Evolutionary conservation across 495 filamentous ascomycete species (phyloP), one percentile per base, ranked within the genome.

Genomic region (Penicillium diatomitis): DNA sequence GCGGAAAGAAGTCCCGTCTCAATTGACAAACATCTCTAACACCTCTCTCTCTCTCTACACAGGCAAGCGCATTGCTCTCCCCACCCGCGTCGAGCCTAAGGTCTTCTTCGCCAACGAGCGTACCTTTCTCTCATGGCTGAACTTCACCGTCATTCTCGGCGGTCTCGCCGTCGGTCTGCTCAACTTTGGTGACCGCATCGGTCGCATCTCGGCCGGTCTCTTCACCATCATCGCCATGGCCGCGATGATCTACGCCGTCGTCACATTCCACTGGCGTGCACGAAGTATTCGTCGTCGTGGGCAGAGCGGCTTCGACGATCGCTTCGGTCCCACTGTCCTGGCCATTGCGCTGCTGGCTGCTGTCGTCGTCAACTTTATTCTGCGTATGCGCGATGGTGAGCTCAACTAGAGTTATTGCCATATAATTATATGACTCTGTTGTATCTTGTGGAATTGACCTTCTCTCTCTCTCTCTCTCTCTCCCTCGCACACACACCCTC

Each of bases 61-160:
- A 89, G 90, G 90, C 77, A 99, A 99, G 67, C 89, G 92, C 56
- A 99, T 99, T 66, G 90, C 94, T 52, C 88, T 99, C 52, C 92
- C 92, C 46, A 95, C 90, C 38, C 90, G 92, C 53, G 90, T 99
- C 68, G 92, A 99, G 66, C 92, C 92, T 36, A 99, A 99, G 70
- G 92, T 98, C 72, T 99, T 97, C 82, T 99, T 99, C 77, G 92
- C 92, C 67, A 97, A 97, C 75, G 92, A 99, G 75, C 90, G 92
- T 45, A 99, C 92, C 37, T 99, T 97, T 62, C 83, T 99, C 60
- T 92, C 87, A 62, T 99, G 94, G 94, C 86, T 99, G 57, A 97
- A 97, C 76, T 97, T 97, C 78, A 92, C 87, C 62, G 91, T 97
- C 61, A 90, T 99, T 66, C 82, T 99, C 38, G 92, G 92, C 59